Percentiles rank a stretch among this genome's conserved stretches.
These are phyloP conservation scores for Hypoxylon cercidicola DNA, from an alignment of 495 filamentous ascomycete species.

Conservation along the genomic window DNA sequence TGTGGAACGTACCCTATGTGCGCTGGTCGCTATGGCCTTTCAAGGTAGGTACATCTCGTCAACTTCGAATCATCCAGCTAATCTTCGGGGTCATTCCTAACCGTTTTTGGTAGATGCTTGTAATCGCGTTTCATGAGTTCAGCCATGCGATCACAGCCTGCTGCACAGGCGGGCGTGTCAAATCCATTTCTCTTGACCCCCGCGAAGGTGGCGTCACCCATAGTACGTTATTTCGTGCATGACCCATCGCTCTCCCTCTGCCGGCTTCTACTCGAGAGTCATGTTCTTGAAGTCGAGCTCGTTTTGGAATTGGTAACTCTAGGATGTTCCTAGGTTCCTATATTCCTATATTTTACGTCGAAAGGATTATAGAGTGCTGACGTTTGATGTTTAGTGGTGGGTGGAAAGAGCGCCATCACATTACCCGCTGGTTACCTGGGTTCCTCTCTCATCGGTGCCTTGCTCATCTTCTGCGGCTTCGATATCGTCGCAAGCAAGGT, in stretches of 20 bases:
- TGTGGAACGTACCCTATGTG: conserved; percentile 84
- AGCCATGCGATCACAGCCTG: conserved; percentile 78
- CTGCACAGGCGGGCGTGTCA: conserved; percentile 76
- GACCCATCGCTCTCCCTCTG: neutral
- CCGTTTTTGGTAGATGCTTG: conserved; percentile 69
- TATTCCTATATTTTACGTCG: conserved; percentile 59
- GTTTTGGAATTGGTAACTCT: neutral
- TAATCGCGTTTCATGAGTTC: conserved; percentile 88
- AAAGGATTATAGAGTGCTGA: conserved; percentile 71
- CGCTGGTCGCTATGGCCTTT: conserved; percentile 82
- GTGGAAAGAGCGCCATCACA: conserved; percentile 77
- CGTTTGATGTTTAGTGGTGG: conserved; percentile 69
- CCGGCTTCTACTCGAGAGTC: too few relatives aligned
- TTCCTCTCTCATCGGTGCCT: conserved; percentile 76
- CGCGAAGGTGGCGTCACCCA: conserved; percentile 76
- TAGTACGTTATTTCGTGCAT: conserved; percentile 39
- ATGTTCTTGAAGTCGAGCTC: too few relatives aligned
- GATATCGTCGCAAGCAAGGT: conserved; percentile 82
- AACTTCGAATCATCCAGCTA: neutral
- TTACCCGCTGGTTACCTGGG: conserved; percentile 82
- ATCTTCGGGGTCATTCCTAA: conserved; percentile 1
- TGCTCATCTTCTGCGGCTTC: conserved; percentile 84
- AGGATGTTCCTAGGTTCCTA: conserved; percentile 8
- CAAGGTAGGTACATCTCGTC: conserved; percentile 63
- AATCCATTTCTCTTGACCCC: conserved; percentile 74